Percentiles rank a stretch among this genome's conserved stretches.
These are phyloP conservation scores for Phytophthora colocasiae DNA, from an alignment of 352 stramenopile genomes.

Conservation along the genomic window DNA sequence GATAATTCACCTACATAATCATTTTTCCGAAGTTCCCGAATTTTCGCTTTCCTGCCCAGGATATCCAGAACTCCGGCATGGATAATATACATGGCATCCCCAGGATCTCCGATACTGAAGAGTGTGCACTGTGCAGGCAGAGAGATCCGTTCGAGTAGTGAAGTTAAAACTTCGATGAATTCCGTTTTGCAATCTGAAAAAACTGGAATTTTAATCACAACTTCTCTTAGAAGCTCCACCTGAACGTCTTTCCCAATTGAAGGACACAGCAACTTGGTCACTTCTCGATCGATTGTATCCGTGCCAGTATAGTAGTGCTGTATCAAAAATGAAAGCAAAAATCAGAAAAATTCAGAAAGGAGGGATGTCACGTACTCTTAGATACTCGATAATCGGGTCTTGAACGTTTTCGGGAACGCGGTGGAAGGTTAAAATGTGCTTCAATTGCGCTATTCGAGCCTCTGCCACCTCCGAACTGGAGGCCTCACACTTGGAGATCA, in stretches of 20 bases:
- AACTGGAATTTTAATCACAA: conserved; percentile 55
- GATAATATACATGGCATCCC: background rate
- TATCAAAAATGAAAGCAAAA: too few species aligned
- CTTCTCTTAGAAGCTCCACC: conserved; percentile 68
- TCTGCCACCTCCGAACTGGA: conserved; percentile 50
- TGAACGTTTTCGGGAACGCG: background rate
- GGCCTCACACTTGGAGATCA: conserved; percentile 71
- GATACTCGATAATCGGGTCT: background rate
- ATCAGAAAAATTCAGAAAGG: too few species aligned
- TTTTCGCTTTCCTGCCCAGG: background rate
- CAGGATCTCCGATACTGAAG: background rate
- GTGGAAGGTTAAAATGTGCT: background rate
- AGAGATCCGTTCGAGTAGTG: background rate
- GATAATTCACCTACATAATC: background rate
- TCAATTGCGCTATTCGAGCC: conserved; percentile 61
- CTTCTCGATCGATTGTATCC: background rate
- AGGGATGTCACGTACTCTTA: background rate
- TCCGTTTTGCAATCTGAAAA: conserved; percentile 52
- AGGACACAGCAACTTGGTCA: background rate
- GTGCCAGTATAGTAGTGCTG: background rate
- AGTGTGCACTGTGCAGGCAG: background rate
- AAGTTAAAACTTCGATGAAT: background rate
- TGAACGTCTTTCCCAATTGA: conserved; percentile 41
- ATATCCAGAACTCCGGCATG: background rate
- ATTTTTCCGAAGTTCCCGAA: background rate